phyloP scores from a whole-genome alignment of 2,329 filamentous ascomycete species.

The Septoria petroselini region DNA sequence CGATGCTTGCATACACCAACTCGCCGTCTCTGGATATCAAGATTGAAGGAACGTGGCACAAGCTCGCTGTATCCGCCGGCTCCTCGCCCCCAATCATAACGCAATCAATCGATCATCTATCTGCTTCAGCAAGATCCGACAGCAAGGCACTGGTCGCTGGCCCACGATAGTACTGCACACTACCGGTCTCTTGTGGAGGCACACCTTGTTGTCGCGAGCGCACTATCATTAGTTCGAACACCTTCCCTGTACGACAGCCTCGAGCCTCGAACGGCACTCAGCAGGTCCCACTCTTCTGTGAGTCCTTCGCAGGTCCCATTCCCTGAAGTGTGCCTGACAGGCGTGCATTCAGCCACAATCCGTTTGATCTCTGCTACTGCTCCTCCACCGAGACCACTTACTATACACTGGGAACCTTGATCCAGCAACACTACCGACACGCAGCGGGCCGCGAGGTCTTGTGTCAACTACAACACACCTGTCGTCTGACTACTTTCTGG shows the following conservation, averaged over 20 bases:
- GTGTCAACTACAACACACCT: no score
- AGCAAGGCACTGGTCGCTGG: slow-evolving; percentile 20
- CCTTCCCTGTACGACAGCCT: slow-evolving; percentile 20
- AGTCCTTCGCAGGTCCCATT: slow-evolving; percentile 14
- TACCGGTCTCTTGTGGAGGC: slow-evolving; percentile 19
- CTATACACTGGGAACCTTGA: background rate
- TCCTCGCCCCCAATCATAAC: slow-evolving; percentile 25
- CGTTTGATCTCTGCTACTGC: background rate
- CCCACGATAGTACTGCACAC: slow-evolving; percentile 19
- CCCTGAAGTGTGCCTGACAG: slow-evolving; percentile 21
- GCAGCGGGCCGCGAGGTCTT: slow-evolving; percentile 2
- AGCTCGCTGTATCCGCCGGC: slow-evolving; percentile 22
- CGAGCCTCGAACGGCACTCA: slow-evolving; percentile 23
- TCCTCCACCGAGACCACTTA: slow-evolving; percentile 6
- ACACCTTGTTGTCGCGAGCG: slow-evolving; percentile 21
- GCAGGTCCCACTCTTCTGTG: slow-evolving; percentile 19
- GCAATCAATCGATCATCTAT: slow-evolving; percentile 31
- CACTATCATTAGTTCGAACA: slow-evolving; percentile 22
- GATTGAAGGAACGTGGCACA: slow-evolving; percentile 32
- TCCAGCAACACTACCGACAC: slow-evolving; percentile 7
- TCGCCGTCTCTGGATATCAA: slow-evolving; percentile 30
- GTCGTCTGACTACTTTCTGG: no score
- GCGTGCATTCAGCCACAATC: slow-evolving; percentile 18
- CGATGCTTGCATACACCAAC: slow-evolving; percentile 26
- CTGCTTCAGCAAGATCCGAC: slow-evolving; percentile 27